Percentiles rank a stretch among this genome's conserved stretches.
Evolutionary conservation across 1,284 basidiomycete species (phyloP).

Genomic region (Sphaerobolus stellatus): DNA sequence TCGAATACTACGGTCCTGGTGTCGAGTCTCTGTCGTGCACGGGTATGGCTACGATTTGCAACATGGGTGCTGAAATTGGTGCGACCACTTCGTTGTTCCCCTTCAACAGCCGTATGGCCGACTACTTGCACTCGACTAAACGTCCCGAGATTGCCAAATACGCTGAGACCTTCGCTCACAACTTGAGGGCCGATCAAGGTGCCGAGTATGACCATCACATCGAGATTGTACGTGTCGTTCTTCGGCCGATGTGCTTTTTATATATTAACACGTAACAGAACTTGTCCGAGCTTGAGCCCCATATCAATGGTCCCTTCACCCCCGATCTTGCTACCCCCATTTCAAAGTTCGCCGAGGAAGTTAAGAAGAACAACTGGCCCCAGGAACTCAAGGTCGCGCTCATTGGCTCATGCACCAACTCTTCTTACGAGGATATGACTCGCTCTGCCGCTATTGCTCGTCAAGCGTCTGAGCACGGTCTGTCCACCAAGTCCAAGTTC

Average conservation of each 20-base stretch:
- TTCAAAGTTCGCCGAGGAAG: slow-evolving; percentile 90
- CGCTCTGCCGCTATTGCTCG: slow-evolving; percentile 93
- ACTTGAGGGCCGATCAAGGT: slow-evolving; percentile 85
- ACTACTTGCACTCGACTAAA: slow-evolving; percentile 93
- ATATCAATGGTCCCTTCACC: slow-evolving; percentile 99
- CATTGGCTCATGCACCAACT: slow-evolving; percentile 99
- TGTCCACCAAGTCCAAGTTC: slow-evolving; percentile 91
- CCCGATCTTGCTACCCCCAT: slow-evolving; percentile 95
- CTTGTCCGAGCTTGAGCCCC: slow-evolving; percentile 95
- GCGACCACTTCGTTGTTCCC: slow-evolving; percentile 99
- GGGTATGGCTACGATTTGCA: slow-evolving; percentile 99
- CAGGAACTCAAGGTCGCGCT: slow-evolving; percentile 95
- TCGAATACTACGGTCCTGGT: slow-evolving; percentile 93
- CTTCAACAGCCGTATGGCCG: slow-evolving; percentile 93
- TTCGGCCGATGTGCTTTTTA: slow-evolving; percentile 1
- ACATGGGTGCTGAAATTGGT: slow-evolving; percentile 99
- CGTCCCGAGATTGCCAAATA: slow-evolving; percentile 88
- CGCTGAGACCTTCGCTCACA: slow-evolving; percentile 88
- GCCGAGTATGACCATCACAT: slow-evolving; percentile 95
- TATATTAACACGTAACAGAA: slow-evolving; percentile 53
- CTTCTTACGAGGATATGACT: slow-evolving; percentile 99
- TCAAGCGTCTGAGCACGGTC: slow-evolving; percentile 85
- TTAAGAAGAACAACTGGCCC: slow-evolving; percentile 97
- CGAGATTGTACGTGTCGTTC: slow-evolving; percentile 70
- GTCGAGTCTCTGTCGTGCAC: slow-evolving; percentile 96